A percentile compares a stretch with the other conserved stretches of the same genome.
Conservation (phyloP, 805 yeast species). For the Hanseniaspora taiwanica region DNA sequence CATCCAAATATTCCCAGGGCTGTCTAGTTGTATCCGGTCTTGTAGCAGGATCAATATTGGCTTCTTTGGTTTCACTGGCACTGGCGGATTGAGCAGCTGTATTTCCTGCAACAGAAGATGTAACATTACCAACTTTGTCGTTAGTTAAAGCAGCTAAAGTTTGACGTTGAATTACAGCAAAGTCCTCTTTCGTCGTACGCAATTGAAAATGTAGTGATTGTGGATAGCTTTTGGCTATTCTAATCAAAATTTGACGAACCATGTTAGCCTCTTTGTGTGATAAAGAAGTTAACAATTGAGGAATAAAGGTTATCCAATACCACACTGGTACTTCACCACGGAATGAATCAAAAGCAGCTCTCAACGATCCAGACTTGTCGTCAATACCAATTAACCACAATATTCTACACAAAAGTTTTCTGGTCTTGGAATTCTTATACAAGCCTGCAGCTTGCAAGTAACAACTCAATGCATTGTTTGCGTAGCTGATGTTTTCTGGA, state of each 20-base stretch:
- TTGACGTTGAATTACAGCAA: constrained; percentile 74
- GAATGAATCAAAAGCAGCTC: constrained; percentile 81
- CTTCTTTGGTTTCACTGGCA: constrained; percentile 2
- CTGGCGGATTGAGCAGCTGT: constrained; percentile 5
- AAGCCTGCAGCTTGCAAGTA: constrained; percentile 95
- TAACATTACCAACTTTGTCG: neutral
- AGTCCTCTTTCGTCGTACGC: constrained; percentile 90
- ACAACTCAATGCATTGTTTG: constrained; percentile 89
- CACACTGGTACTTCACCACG: constrained; percentile 96
- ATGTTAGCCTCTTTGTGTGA: constrained; percentile 85
- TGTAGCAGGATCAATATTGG: constrained; percentile 6
- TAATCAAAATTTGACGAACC: constrained; percentile 75
- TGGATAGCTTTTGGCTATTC: constrained; percentile 93
- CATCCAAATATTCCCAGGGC: constrained; percentile 90
- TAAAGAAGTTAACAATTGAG: constrained; percentile 79
- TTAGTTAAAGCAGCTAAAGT: constrained; percentile 35
- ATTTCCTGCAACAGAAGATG: constrained; percentile 9
- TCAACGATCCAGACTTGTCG: constrained; percentile 65
- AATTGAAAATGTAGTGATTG: constrained; percentile 95
- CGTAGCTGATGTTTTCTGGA: constrained; percentile 67
- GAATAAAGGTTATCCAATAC: constrained; percentile 98
- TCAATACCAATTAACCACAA: constrained; percentile 90
- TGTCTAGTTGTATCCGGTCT: constrained; percentile 32
- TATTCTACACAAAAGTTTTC: constrained; percentile 77
- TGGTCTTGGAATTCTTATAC: constrained; percentile 82